phyloP scores from a whole-genome alignment of 805 yeast species.

The Myxozyma neotropica region DNA sequence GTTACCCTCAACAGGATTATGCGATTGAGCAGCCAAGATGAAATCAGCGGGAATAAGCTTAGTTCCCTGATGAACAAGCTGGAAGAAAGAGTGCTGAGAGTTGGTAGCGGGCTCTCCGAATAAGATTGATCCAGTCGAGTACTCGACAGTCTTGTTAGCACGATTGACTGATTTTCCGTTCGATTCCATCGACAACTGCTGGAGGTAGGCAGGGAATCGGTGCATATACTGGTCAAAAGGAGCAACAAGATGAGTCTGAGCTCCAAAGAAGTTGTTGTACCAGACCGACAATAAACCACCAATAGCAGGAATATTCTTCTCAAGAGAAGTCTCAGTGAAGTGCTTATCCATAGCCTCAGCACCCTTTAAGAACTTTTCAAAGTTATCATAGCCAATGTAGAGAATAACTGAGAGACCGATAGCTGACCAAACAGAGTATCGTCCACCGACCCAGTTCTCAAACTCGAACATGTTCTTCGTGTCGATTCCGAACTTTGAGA shows the following conservation, averaged over 20 bases:
- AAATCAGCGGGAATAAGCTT: constrained; percentile 96
- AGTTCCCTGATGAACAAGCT: constrained; percentile 98
- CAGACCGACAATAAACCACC: constrained; percentile 95
- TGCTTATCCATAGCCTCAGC: constrained; percentile 97
- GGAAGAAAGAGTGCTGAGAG: constrained; percentile 99
- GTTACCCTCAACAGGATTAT: constrained; percentile 93
- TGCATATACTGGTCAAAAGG: constrained; percentile 99
- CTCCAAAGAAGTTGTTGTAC: constrained; percentile 98
- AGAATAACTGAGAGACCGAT: constrained; percentile 95
- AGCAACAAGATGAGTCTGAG: constrained; percentile 97
- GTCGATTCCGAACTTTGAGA: constrained; percentile 94
- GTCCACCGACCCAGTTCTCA: constrained; percentile 99
- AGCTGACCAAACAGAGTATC: constrained; percentile 99
- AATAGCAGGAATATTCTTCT: constrained; percentile 85
- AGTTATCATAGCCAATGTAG: constrained; percentile 94
- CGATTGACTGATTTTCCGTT: constrained; percentile 98
- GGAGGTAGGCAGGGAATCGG: constrained; percentile 99
- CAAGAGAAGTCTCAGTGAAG: constrained; percentile 79
- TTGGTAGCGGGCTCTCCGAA: constrained; percentile 99
- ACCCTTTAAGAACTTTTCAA: constrained; percentile 89
- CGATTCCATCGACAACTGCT: constrained; percentile 98
- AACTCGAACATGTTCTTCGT: constrained; percentile 98
- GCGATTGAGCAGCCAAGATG: constrained; percentile 95
- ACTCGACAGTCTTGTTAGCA: constrained; percentile 85
- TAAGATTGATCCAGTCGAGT: constrained; percentile 92